These are phyloP conservation scores for Excoecaria agallocha DNA, from an alignment of 345 rosid genomes.

Conservation along the genomic window DNA sequence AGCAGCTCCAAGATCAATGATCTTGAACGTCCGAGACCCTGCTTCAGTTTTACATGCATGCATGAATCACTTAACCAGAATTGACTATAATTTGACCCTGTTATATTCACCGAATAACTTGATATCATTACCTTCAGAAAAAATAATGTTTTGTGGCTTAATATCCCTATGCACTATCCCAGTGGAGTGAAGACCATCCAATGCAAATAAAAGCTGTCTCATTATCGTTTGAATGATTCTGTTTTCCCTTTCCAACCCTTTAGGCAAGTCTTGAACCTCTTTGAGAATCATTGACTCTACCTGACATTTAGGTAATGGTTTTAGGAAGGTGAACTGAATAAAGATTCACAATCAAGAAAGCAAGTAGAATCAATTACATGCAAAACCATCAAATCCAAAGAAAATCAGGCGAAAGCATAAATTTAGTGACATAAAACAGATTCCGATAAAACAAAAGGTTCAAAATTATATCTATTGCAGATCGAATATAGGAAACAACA, in stretches of 20 bases:
- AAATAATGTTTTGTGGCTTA: conserved; percentile 89
- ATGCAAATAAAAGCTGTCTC: conserved; percentile 82
- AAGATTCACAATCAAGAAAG: conserved; percentile 10
- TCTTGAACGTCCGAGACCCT: conserved; percentile 88
- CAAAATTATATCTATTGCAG: neutral
- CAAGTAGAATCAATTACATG: conserved; percentile 2
- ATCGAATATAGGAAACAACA: neutral
- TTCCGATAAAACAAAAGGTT: neutral
- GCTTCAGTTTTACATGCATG: conserved; percentile 28
- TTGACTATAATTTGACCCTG: conserved; percentile 2
- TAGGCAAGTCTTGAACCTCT: conserved; percentile 73
- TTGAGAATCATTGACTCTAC: conserved; percentile 83
- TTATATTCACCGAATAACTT: neutral
- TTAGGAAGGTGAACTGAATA: conserved; percentile 8
- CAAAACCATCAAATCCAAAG: neutral
- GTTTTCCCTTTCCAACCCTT: conserved; percentile 83
- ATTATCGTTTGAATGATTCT: conserved; percentile 80
- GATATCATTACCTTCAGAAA: conserved; percentile 75
- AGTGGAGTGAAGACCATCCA: conserved; percentile 96
- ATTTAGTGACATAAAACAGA: neutral
- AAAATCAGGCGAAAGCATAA: neutral
- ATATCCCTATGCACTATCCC: conserved; percentile 96
- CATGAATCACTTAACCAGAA: neutral
- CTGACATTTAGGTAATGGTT: conserved; percentile 37
- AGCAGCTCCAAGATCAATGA: conserved; percentile 98